Evolutionary conservation across 106 monocot genomes (phyloP).

Genomic region (Dendrobium nobile): DNA sequence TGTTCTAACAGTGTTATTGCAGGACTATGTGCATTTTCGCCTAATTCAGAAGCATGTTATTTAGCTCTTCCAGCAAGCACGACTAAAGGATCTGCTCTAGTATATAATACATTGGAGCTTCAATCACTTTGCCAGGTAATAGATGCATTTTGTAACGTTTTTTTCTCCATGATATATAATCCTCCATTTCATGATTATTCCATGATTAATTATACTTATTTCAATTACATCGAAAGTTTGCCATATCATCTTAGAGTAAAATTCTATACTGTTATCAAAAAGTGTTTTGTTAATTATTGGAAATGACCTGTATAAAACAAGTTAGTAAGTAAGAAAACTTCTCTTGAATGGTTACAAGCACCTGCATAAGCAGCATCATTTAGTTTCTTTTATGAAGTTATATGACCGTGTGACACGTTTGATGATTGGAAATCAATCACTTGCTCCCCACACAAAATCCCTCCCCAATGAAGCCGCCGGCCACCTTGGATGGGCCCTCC

Average conservation of each 20-base stretch:
- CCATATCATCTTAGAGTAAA: neutral
- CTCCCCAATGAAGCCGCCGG: too few species aligned
- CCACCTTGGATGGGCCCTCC: too few species aligned
- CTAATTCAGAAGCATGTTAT: constrained; percentile 79
- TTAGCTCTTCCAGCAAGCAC: constrained; percentile 95
- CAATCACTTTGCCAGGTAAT: constrained; percentile 85
- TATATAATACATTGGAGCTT: constrained; percentile 72
- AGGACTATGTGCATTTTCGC: constrained; percentile 95
- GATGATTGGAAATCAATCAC: too few species aligned
- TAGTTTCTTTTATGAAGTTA: neutral
- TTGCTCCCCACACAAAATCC: too few species aligned
- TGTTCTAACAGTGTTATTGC: constrained; percentile 3
- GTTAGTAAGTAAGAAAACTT: neutral
- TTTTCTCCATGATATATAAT: neutral
- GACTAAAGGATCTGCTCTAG: constrained; percentile 78
- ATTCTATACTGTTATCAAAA: neutral
- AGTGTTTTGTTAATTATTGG: neutral
- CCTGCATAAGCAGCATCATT: neutral
- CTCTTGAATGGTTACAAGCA: neutral
- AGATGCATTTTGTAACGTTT: neutral
- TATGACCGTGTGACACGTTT: neutral
- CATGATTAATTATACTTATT: neutral
- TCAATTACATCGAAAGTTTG: neutral
- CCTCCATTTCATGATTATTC: neutral
- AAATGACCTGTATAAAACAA: neutral